phyloP scores from a whole-genome alignment of 2,329 filamentous ascomycete genomes.

The Aureobasidium melanogenum region DNA sequence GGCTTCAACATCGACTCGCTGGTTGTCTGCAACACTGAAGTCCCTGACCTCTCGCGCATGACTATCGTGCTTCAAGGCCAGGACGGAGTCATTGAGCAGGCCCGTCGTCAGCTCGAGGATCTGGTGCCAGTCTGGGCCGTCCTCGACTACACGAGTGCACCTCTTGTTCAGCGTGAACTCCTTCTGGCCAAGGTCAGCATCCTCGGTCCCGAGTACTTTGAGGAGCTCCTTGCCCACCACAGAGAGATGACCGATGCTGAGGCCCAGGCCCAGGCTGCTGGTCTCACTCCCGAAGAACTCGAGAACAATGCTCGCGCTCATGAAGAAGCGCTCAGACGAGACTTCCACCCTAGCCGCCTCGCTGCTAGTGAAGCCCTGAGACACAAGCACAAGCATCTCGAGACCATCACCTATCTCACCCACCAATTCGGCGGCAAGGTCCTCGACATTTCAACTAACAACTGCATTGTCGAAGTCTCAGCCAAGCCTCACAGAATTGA shows the following conservation, averaged over 20 bases:
- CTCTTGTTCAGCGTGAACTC: slow-evolving; percentile 90
- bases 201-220: slow-evolving; percentile 93
- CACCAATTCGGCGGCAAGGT: slow-evolving; percentile 98
- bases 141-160: slow-evolving; percentile 85
- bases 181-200: slow-evolving; percentile 95
- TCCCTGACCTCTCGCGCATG: slow-evolving; percentile 95
- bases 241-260: slow-evolving; percentile 67
- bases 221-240: slow-evolving; percentile 92
- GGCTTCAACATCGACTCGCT: slow-evolving; percentile 99
- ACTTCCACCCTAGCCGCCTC: slow-evolving; percentile 86
- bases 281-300: slow-evolving; percentile 19
- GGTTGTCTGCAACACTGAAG: slow-evolving; percentile 95
- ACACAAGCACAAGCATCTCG: slow-evolving; percentile 95
- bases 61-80: slow-evolving; percentile 95
- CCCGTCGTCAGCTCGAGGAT: slow-evolving; percentile 88
- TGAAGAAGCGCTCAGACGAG: slow-evolving; percentile 37
- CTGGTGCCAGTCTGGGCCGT: slow-evolving; percentile 98
- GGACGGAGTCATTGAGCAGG: slow-evolving; percentile 96
- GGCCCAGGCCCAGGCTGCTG: slow-evolving; percentile 14
- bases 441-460: slow-evolving; percentile 93
- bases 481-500: slow-evolving; percentile 92
- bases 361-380: slow-evolving; percentile 80
- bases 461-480: slow-evolving; percentile 94
- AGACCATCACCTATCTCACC: slow-evolving; percentile 90
- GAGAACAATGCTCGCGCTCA: slow-evolving; percentile 17